A percentile compares a stretch with the other conserved stretches of the same genome.
phyloP scores from a whole-genome alignment of 371 early-diverging fungal genomes.

The Coemansia sp. region DNA sequence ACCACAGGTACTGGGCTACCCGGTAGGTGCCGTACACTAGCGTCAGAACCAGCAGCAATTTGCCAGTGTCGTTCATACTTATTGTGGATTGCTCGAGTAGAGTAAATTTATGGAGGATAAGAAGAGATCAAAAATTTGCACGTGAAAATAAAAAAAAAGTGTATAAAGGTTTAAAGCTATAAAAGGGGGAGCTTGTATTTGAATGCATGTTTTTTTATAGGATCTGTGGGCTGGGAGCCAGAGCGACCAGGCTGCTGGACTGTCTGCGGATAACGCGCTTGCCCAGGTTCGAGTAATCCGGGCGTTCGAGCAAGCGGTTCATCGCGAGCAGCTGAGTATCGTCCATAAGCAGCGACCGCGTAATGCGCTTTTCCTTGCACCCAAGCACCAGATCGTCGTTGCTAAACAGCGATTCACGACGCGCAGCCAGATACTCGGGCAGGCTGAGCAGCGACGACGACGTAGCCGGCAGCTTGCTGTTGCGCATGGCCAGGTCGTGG shows the following conservation, averaged over 20 bases:
- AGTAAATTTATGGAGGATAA: no score
- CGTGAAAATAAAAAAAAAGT: neutral
- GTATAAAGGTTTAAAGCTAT: neutral
- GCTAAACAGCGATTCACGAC: neutral
- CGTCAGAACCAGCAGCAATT: neutral
- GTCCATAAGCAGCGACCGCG: constrained; percentile 29
- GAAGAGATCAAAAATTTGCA: neutral
- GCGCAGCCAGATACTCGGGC: constrained; percentile 10
- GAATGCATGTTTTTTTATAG: neutral
- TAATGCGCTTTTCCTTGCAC: constrained; percentile 11
- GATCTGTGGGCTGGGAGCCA: constrained; percentile 27
- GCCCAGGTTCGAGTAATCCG: constrained; percentile 21
- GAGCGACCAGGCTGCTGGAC: constrained; percentile 18
- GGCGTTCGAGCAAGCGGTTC: constrained; percentile 20
- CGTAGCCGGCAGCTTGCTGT: constrained; percentile 18
- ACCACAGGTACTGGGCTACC: constrained; percentile 8
- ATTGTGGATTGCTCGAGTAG: neutral
- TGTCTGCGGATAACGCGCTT: neutral
- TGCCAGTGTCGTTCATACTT: constrained; percentile 1
- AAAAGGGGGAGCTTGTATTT: neutral
- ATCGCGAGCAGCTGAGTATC: neutral
- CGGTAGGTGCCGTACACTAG: constrained; percentile 20
- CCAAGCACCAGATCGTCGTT: constrained; percentile 6
- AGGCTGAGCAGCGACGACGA: constrained; percentile 19
- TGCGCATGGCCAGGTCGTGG: constrained; percentile 41